These are phyloP conservation scores for Penicillium roqueforti DNA, from an alignment of 495 filamentous ascomycete species.

Conservation along the genomic window DNA sequence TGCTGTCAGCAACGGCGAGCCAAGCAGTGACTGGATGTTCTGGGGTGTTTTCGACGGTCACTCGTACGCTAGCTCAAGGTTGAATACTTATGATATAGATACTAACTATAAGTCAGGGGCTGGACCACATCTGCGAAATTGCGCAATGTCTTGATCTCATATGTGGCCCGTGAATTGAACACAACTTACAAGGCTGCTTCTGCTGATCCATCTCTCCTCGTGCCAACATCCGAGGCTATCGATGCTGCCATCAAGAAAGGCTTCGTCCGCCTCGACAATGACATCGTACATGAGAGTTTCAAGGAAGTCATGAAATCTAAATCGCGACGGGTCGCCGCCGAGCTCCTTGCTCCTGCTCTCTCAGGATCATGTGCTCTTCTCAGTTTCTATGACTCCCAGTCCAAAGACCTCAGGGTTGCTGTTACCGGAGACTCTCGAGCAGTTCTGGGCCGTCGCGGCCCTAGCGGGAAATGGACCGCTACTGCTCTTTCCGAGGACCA, in stretches of 20 bases:
- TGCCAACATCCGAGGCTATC: conserved; percentile 66
- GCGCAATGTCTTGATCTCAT: conserved; percentile 83
- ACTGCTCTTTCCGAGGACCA: conserved; percentile 87
- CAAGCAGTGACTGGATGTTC: conserved; percentile 96
- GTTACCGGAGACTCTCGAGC: conserved; percentile 94
- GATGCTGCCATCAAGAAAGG: conserved; percentile 90
- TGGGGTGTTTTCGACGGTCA: conserved; percentile 99
- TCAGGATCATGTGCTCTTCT: conserved; percentile 95
- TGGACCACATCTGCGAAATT: conserved; percentile 98
- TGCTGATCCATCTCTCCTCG: conserved; percentile 52
- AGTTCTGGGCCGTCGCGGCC: conserved; percentile 75
- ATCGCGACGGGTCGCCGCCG: conserved; percentile 80
- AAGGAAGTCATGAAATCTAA: conserved; percentile 83
- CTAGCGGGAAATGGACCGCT: conserved; percentile 88
- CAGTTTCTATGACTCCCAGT: conserved; percentile 87
- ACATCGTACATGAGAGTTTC: conserved; percentile 87
- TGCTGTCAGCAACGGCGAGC: conserved; percentile 44
- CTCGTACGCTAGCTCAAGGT: conserved; percentile 52
- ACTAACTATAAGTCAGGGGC: conserved; percentile 53
- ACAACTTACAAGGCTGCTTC: conserved; percentile 77
- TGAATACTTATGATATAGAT: neutral
- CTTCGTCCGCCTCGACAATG: conserved; percentile 82
- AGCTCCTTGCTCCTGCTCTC: conserved; percentile 85
- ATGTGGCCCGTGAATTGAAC: conserved; percentile 92
- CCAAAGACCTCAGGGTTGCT: conserved; percentile 80